Percentiles rank a stretch among this genome's conserved stretches.
phyloP scores from a whole-genome alignment of 2,329 filamentous ascomycete genomes.

The Hawksworthiomyces lignivorus region DNA sequence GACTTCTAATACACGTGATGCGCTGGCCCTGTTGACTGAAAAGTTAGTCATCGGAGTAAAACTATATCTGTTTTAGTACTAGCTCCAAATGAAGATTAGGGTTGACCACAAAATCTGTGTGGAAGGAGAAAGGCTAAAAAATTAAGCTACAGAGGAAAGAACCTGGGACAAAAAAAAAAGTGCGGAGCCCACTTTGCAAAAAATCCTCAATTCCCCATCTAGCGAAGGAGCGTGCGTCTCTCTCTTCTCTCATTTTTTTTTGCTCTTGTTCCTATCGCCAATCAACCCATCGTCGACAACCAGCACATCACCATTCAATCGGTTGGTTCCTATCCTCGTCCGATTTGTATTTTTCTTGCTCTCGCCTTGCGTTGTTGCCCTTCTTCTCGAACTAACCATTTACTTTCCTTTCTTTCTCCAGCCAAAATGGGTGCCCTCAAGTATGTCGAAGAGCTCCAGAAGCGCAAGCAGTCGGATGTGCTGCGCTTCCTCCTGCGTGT shows the following conservation, averaged over 20 bases:
- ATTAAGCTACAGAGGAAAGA: too few species aligned
- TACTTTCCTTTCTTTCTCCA: constrained; percentile 21
- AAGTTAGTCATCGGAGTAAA: too few species aligned
- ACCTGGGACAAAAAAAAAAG: constrained; percentile 6
- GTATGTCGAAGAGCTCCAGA: constrained; percentile 99
- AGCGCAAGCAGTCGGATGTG: constrained; percentile 99
- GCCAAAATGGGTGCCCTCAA: constrained; percentile 98
- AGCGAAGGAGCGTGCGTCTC: neutral
- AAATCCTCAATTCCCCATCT: neutral
- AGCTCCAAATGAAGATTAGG: too few species aligned
- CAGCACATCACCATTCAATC: constrained; percentile 3
- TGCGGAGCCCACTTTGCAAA: constrained; percentile 2
- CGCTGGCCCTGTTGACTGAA: too few species aligned
- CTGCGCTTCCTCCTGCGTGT: constrained; percentile 99
- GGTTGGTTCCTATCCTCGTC: constrained; percentile 1
- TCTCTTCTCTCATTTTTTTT: neutral
- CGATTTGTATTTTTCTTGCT: neutral
- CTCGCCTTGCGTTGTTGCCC: neutral
- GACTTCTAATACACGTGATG: too few species aligned
- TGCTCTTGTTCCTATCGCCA: neutral
- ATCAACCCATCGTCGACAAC: constrained; percentile 8
- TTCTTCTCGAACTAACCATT: constrained; percentile 17
- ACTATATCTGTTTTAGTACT: too few species aligned
- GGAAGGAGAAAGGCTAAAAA: too few species aligned
- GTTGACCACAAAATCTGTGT: too few species aligned